Conservation (phyloP, 202 grass and related monocot species). For the Alloteropsis angusta region DNA sequence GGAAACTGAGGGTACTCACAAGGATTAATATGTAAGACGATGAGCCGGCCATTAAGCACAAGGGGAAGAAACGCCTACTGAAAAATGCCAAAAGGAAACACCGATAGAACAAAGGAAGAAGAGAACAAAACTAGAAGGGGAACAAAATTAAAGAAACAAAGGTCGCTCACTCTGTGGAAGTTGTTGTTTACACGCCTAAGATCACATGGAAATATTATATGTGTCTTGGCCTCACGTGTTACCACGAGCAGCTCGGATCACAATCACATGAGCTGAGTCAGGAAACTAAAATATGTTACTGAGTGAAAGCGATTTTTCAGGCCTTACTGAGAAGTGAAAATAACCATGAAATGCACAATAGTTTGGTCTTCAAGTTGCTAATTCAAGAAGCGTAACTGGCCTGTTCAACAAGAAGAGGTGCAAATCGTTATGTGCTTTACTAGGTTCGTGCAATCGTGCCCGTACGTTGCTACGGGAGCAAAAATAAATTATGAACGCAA, state of each 20-base stretch:
- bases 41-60: conserved; percentile 2
- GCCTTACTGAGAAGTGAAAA: neutral
- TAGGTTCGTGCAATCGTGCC: too few relatives aligned
- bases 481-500: too few relatives aligned
- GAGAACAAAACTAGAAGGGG: neutral
- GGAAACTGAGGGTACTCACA: neutral
- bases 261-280: neutral
- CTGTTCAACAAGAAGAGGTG: neutral
- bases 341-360: neutral
- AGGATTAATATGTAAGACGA: conserved; percentile 9
- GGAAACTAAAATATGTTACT: neutral
- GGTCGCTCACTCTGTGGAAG: neutral
- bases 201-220: conserved; percentile 16
- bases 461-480: too few relatives aligned
- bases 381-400: neutral
- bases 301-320: neutral
- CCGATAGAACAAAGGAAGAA: conserved; percentile 13
- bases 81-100: neutral
- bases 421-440: too few relatives aligned
- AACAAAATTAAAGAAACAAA: neutral
- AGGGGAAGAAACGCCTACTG: neutral
- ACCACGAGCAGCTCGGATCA: neutral
- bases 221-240: neutral
- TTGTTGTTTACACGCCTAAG: neutral
- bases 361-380: neutral